These are phyloP conservation scores for Hypoxylon fuscum DNA, from an alignment of 495 filamentous ascomycete species.

Conservation along the genomic window DNA sequence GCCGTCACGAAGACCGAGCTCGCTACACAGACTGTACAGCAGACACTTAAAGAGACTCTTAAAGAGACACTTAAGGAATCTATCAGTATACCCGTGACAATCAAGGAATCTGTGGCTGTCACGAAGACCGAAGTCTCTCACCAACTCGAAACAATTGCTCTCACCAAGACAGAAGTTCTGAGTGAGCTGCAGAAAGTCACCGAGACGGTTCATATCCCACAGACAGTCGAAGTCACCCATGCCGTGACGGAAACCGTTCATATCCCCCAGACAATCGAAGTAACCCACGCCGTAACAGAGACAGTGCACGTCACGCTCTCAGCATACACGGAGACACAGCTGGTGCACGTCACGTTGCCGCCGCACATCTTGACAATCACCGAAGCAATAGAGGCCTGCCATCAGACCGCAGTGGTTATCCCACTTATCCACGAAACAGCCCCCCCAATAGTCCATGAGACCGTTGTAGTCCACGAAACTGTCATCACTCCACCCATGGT, in stretches of 20 bases:
- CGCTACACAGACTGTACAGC: constrained; percentile 9
- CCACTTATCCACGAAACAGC: constrained; percentile 25
- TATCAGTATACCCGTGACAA: background rate
- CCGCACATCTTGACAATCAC: constrained; percentile 24
- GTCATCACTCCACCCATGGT: background rate
- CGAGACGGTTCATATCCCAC: too few species aligned
- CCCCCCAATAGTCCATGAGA: constrained; percentile 5
- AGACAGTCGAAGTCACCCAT: too few species aligned
- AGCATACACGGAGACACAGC: too few species aligned
- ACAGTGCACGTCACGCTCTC: constrained; percentile 17
- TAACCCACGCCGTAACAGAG: constrained; percentile 18
- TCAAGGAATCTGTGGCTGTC: constrained; percentile 13
- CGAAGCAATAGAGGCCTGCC: constrained; percentile 7
- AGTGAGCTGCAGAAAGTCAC: too few species aligned
- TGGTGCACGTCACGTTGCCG: constrained; percentile 20
- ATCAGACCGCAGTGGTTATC: constrained; percentile 16
- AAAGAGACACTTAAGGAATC: background rate
- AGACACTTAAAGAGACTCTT: background rate
- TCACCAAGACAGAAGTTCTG: constrained; percentile 28
- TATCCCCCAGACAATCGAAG: too few species aligned
- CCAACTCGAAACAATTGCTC: constrained; percentile 12
- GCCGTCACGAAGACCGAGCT: background rate
- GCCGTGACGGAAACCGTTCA: too few species aligned
- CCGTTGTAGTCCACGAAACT: too few species aligned
- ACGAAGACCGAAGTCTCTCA: constrained; percentile 25